These are phyloP conservation scores for Immersiella caudata DNA, from an alignment of 495 filamentous ascomycete genomes.

Conservation along the genomic window DNA sequence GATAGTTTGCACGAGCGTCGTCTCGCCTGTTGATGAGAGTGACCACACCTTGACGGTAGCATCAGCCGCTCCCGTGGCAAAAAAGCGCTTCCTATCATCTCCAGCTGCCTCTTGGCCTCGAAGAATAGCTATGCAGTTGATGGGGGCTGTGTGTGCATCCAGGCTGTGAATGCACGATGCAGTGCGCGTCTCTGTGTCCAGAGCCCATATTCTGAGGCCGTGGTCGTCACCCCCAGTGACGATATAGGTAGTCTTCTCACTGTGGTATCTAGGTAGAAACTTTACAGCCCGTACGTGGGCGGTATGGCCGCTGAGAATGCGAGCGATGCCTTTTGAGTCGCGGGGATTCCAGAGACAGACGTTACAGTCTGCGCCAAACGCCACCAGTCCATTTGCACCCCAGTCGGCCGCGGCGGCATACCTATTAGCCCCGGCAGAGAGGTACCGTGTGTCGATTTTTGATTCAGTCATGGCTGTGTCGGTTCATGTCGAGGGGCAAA, in stretches of 20 bases:
- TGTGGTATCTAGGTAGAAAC: slow-evolving; percentile 64
- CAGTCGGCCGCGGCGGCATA: slow-evolving; percentile 91
- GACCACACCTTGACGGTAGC: slow-evolving; percentile 80
- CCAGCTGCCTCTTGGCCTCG: slow-evolving; percentile 36
- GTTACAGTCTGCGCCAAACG: slow-evolving; percentile 87
- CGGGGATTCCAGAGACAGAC: slow-evolving; percentile 84
- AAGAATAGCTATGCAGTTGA: slow-evolving; percentile 75
- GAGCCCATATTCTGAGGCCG: slow-evolving; percentile 73
- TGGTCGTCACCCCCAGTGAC: slow-evolving; percentile 84
- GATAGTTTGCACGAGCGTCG: slow-evolving; percentile 69
- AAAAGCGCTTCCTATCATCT: slow-evolving; percentile 43
- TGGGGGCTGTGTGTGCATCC: slow-evolving; percentile 67
- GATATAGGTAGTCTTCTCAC: slow-evolving; percentile 56
- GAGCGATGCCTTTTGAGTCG: slow-evolving; percentile 65
- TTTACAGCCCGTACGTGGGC: slow-evolving; percentile 82
- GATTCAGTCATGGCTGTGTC: slow-evolving; percentile 26
- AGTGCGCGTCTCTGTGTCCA: slow-evolving; percentile 29
- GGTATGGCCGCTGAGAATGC: slow-evolving; percentile 77
- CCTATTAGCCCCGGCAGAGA: slow-evolving; percentile 86
- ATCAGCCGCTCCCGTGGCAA: slow-evolving; percentile 77
- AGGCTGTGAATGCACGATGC: slow-evolving; percentile 51
- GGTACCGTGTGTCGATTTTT: slow-evolving; percentile 55
- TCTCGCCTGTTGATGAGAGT: slow-evolving; percentile 47
- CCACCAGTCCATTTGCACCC: slow-evolving; percentile 73
- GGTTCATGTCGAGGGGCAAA: slow-evolving; percentile 10